Base-by-base conservation (phyloP, 805 yeast genomes). In the Diddensiella santjacobensis region DNA sequence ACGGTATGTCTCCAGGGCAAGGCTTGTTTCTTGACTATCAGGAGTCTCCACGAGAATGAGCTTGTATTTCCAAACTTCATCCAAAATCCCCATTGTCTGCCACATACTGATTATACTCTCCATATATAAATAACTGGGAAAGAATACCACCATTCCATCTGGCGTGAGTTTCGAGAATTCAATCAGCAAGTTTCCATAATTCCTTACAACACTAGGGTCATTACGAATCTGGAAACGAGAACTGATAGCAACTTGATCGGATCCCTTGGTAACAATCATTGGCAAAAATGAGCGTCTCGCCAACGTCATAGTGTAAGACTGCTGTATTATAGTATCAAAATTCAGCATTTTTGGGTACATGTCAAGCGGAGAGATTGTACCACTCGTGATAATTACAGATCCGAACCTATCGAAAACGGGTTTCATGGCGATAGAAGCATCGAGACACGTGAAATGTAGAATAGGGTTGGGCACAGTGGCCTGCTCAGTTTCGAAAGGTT, bases 301-400 rank as follows among this genome's bases (percentile, higher is more conserved):
- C 56, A 93, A 76, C 0, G 99, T 87, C 97, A 93, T 93, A 1
- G 97, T 80, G 63, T 93, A 93, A 0, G 97, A 90, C 63, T 89
- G 93, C 66, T 90, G 96, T 30, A 93, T 75, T 2, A 90, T 96
- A 0, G 98, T 90, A 45, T 87, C 89, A 67, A 93, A 91, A 62
- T 89, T 86, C 52, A 91, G 71, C 98, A 91, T 91, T 58, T 87
- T 83, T 4, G 99, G 99, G 64, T 93, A 93, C 99, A 93, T 93
- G 61, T 93, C 98, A 64, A 93, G 77, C 1, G 99, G 99, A 0
- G 98, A 91, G 42, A 93, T 93, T 13, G 99, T 93, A 56, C 99
- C 99, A 0, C 96, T 87, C 0, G 99, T 93, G 52, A 93, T 93
- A 52, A 93, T 84, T 8, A 93, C 96, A 0, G 96, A 84, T 4